Percentiles rank a stretch among this genome's conserved stretches.
phyloP scores from a whole-genome alignment of 106 monocot species.

The Alisma plantagoaquatica region DNA sequence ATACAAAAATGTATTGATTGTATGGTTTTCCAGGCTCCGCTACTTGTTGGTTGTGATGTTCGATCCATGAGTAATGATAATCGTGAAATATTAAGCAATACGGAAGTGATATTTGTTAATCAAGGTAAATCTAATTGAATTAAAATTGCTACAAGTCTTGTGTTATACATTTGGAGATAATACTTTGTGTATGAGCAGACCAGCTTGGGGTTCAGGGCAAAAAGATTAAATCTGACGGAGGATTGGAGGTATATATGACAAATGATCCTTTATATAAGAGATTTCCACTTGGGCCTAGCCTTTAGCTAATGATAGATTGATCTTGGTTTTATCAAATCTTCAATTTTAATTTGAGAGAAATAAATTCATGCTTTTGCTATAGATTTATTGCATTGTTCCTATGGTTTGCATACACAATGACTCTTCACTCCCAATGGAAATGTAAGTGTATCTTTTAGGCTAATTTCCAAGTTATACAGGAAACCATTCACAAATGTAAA shows the following conservation, averaged over 20 bases:
- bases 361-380: too few relatives aligned
- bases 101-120: conserved; percentile 72
- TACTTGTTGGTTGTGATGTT: conserved; percentile 81
- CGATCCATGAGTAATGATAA: conserved; percentile 55
- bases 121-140: conserved; percentile 44
- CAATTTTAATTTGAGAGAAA: too few relatives aligned
- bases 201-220: conserved; percentile 14
- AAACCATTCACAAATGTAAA: too few relatives aligned
- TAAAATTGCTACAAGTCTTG: background rate
- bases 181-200: conserved; percentile 5
- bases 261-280: too few relatives aligned
- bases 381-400: too few relatives aligned
- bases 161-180: background rate
- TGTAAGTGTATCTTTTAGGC: too few relatives aligned
- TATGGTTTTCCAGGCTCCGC: conserved; percentile 53
- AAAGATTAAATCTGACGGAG: conserved; percentile 13
- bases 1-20: background rate
- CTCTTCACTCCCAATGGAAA: too few relatives aligned
- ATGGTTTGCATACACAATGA: too few relatives aligned
- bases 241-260: conserved; percentile 11
- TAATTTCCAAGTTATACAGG: too few relatives aligned
- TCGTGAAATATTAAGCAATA: conserved; percentile 51
- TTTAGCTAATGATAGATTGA: too few relatives aligned
- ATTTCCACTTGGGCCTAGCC: too few relatives aligned
- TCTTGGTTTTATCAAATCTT: too few relatives aligned